Base-by-base conservation (phyloP, 768 basidiomycete species). In the Mrakia gelida region DNA sequence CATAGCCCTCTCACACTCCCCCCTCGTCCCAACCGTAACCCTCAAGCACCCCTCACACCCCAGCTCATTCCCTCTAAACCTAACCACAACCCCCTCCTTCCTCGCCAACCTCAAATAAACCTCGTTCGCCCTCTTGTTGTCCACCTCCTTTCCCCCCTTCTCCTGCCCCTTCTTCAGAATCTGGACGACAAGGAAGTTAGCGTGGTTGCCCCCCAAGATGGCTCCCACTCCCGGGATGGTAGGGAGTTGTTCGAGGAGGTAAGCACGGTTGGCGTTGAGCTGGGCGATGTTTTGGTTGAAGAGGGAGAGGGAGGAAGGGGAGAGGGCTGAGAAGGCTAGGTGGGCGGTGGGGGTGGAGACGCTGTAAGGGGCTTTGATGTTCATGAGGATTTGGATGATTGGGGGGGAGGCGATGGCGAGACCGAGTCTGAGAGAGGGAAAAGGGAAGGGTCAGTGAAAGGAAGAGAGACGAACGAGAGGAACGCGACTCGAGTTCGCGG, bases 341-440 rank as follows among this genome's bases (percentile, higher is more conserved):
- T 89, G 85, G 18, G 96, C 93, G 9, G 94, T 94, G 0, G 95
- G 95, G 0, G 91, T 88, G 23, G 95, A 95, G 80, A 99, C 90
- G 84, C 97, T 98, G 87, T 98, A 99, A 0, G 97, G 97, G 0
- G 96, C 97, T 84, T 99, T 99, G 38, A 95, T 92, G 84, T 98
- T 98, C 78, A 90, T 89, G 74, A 98, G 89, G 80, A 98, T 88
- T 81, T 94, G 95, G 65, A 98, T 92, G 18, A 99, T 86, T 0
- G 93, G 90, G 0, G 94, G 94, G 79, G 95, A 92, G 8, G 94
- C 93, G 75, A 98, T 86, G 0, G 94, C 93, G 67, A 95, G 89
- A 0, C 97, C 97, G 38, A 99, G 87, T 68, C 94, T 65, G 54
- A 18, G 23, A 49, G 28, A 23, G 59, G 26, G 52, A 30, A 30